Percentiles rank a stretch among this genome's conserved stretches.
Evolutionary conservation across 1,139 yeast species (phyloP).

Genomic region (Lipomyces yarrowii): DNA sequence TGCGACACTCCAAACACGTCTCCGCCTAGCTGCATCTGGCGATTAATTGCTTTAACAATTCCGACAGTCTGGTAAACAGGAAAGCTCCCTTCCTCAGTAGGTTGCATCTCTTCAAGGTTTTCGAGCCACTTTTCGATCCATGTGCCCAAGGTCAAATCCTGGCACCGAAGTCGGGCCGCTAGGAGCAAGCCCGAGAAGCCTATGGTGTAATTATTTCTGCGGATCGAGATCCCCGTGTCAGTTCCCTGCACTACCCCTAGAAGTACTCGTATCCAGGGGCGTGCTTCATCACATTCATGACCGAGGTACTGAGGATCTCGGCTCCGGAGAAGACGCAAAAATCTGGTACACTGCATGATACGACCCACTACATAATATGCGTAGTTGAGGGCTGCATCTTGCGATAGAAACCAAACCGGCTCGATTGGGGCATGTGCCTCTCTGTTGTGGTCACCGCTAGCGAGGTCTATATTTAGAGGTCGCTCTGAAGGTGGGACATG

Average conservation of each 20-base stretch:
- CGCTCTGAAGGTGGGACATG: background rate
- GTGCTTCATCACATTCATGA: background rate
- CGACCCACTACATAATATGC: background rate
- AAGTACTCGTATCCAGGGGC: background rate
- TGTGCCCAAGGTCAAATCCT: background rate
- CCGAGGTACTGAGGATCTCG: background rate
- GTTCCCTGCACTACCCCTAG: background rate
- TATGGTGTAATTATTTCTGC: background rate
- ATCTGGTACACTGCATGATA: background rate
- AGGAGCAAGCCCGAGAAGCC: background rate
- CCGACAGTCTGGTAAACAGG: background rate
- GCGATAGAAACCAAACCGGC: background rate
- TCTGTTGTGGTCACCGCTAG: background rate
- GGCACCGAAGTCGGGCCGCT: background rate
- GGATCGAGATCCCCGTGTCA: background rate
- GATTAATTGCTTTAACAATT: background rate
- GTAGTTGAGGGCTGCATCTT: background rate
- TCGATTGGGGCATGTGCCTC: background rate
- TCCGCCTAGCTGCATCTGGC: background rate
- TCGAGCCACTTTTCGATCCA: background rate
- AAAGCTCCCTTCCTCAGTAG: background rate
- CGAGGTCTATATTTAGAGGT: background rate
- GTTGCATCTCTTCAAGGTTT: background rate
- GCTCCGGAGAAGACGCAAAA: background rate
- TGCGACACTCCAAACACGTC: background rate